Conservation (phyloP, 768 basidiomycete genomes). For the Scleroderma citrinum region DNA sequence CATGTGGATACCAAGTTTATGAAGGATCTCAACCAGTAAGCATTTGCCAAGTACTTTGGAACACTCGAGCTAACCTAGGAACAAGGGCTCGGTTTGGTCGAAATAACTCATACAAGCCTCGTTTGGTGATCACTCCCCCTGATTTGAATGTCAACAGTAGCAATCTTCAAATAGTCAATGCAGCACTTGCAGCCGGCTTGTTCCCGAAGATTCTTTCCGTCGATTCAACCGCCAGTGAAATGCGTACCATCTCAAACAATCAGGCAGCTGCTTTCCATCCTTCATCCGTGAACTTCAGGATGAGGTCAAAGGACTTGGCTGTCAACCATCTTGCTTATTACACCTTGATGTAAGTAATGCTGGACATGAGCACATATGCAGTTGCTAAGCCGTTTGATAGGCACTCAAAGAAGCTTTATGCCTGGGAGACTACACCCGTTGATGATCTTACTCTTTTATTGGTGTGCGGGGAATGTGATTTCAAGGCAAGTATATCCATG, state of each 20-base stretch:
- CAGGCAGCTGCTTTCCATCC: constrained; percentile 80
- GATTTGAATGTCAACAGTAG: constrained; percentile 65
- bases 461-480: constrained; percentile 86
- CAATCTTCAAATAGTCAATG: constrained; percentile 64
- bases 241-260: constrained; percentile 80
- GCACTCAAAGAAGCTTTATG: constrained; percentile 91
- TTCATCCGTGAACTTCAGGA: constrained; percentile 83
- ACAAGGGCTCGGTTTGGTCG: constrained; percentile 69
- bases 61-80: neutral
- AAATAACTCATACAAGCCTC: constrained; percentile 42
- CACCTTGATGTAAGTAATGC: constrained; percentile 66
- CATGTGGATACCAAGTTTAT: constrained; percentile 58
- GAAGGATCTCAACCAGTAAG: constrained; percentile 63
- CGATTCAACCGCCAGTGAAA: constrained; percentile 53
- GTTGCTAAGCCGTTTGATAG: constrained; percentile 32
- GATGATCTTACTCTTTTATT: constrained; percentile 79
- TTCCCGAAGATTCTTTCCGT: constrained; percentile 85
- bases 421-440: constrained; percentile 88
- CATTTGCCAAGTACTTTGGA: neutral
- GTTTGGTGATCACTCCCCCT: constrained; percentile 69
- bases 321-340: constrained; percentile 77
- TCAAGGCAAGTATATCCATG: constrained; percentile 53
- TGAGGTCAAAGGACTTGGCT: constrained; percentile 61
- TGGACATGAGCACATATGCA: neutral
- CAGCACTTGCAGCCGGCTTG: constrained; percentile 78